phyloP scores from a whole-genome alignment of 768 basidiomycete genomes.

The Trametes punicea region DNA sequence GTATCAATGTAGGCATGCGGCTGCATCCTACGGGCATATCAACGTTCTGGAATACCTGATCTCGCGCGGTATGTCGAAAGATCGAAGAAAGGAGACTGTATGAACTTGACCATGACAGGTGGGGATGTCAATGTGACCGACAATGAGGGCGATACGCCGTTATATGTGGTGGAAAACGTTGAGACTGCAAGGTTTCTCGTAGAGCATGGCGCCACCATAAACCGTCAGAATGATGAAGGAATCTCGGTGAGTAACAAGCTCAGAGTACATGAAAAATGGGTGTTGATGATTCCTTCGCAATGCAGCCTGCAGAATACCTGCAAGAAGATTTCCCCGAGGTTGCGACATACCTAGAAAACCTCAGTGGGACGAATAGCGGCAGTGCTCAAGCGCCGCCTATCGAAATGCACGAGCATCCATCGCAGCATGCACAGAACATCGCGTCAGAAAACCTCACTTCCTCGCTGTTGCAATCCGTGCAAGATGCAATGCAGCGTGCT shows the following conservation, averaged over 20 bases:
- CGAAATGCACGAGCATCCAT: conserved; percentile 35
- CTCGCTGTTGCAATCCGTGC: conserved; percentile 59
- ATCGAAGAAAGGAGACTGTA: not conserved
- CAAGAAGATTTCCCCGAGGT: conserved; percentile 69
- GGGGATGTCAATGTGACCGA: conserved; percentile 87
- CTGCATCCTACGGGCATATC: conserved; percentile 86
- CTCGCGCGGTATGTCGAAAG: conserved; percentile 48
- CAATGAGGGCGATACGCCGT: conserved; percentile 85
- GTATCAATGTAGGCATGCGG: conserved; percentile 69
- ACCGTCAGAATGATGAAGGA: conserved; percentile 66
- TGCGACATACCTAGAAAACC: conserved; percentile 53
- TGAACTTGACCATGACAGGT: conserved; percentile 42
- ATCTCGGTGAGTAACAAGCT: conserved; percentile 65
- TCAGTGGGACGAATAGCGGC: conserved; percentile 26
- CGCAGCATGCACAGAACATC: conserved; percentile 64
- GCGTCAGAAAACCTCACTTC: conserved; percentile 70
- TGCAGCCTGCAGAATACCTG: conserved; percentile 68
- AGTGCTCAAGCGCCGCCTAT: conserved; percentile 12
- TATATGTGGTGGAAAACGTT: conserved; percentile 84
- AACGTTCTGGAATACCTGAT: conserved; percentile 76
- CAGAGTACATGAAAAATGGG: not conserved
- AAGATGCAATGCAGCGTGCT: conserved; percentile 62
- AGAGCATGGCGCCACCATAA: conserved; percentile 67
- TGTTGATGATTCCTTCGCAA: too few species aligned
- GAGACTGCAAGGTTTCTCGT: conserved; percentile 77